Percentiles rank a stretch among this genome's conserved stretches.
These are phyloP conservation scores for Botryotinia convoluta DNA, from an alignment of 2,329 filamentous ascomycete species.

Conservation along the genomic window DNA sequence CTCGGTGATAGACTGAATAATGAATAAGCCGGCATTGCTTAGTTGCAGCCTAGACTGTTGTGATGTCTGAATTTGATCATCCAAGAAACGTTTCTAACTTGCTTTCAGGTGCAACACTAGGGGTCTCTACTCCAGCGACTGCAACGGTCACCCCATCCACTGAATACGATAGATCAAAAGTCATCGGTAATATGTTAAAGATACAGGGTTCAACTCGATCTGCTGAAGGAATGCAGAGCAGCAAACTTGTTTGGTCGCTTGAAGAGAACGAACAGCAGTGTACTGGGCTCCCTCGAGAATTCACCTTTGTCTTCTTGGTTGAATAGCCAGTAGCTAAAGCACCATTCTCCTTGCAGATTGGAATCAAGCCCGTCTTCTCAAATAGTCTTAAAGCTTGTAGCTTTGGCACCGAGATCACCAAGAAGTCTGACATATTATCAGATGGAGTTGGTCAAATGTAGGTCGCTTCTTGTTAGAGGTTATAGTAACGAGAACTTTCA, in stretches of 20 bases:
- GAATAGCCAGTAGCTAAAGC: conserved; percentile 17
- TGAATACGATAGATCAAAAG: conserved; percentile 13
- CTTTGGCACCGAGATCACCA: background rate
- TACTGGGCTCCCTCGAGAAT: conserved; percentile 17
- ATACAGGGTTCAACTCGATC: conserved; percentile 19
- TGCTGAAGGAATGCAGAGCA: conserved; percentile 13
- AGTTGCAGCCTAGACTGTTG: background rate
- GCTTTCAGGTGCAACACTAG: background rate
- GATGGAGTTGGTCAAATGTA: conserved; percentile 17
- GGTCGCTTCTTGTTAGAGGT: background rate
- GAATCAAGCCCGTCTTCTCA: conserved; percentile 9
- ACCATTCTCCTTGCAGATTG: conserved; percentile 15
- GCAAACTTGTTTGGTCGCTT: conserved; percentile 15
- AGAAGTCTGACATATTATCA: background rate
- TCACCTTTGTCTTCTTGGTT: conserved; percentile 17
- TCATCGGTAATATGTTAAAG: conserved; percentile 15
- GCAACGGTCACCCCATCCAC: conserved; percentile 13
- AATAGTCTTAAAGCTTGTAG: background rate
- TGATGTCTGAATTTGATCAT: background rate
- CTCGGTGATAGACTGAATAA: background rate
- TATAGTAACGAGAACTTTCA: background rate
- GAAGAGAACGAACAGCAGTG: conserved; percentile 19
- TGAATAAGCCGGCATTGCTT: background rate
- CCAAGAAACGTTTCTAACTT: background rate
- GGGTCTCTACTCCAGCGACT: conserved; percentile 12